These are phyloP conservation scores for Monilinia fructigena DNA, from an alignment of 2,329 filamentous ascomycete species.

Conservation along the genomic window DNA sequence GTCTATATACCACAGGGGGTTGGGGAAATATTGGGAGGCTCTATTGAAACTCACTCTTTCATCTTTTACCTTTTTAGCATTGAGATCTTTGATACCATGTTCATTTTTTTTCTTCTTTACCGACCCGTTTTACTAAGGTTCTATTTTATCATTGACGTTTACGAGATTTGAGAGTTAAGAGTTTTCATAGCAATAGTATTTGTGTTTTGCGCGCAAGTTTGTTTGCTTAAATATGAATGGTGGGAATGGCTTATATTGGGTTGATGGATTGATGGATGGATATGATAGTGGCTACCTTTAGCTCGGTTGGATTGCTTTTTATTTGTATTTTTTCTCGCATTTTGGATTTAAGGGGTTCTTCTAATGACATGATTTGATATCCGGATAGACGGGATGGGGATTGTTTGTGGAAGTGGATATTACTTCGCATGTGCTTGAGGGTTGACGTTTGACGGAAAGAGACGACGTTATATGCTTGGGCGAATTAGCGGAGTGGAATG, in stretches of 20 bases:
- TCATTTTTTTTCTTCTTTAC: neutral
- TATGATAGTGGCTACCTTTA: neutral
- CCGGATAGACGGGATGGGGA: slow-evolving; percentile 10
- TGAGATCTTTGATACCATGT: slow-evolving; percentile 11
- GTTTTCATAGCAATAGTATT: neutral
- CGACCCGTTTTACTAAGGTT: neutral
- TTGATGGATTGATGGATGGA: slow-evolving; percentile 3
- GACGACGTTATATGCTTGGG: neutral
- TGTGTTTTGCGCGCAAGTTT: neutral
- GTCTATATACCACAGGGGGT: neutral
- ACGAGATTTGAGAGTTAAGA: neutral
- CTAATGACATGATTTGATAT: slow-evolving; percentile 21
- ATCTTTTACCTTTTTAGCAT: neutral
- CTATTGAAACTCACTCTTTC: slow-evolving; percentile 1
- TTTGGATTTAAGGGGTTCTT: neutral
- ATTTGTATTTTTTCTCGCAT: neutral
- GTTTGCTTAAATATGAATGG: neutral
- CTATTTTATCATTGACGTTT: neutral
- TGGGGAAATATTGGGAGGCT: slow-evolving; percentile 13
- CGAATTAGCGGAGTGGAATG: neutral
- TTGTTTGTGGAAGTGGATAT: neutral
- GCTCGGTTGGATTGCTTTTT: slow-evolving; percentile 5
- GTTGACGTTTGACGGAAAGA: neutral
- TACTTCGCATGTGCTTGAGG: neutral
- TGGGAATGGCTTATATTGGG: neutral